Percentiles rank a stretch among this genome's conserved stretches.
Evolutionary conservation across 73 alveolate species (phyloP).

Genomic region (Paramecium tetraurelia): DNA sequence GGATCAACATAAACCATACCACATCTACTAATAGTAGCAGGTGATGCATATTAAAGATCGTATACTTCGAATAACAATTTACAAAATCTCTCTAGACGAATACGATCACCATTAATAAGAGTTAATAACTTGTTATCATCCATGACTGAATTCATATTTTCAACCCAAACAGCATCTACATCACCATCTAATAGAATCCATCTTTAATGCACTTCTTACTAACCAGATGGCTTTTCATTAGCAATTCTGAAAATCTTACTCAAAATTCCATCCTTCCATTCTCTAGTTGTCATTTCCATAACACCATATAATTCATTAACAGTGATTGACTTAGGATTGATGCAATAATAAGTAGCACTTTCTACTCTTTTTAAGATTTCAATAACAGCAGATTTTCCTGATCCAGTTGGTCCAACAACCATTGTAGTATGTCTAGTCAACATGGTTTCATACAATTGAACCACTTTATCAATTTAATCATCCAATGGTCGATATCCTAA

Average conservation of each 20-base stretch:
- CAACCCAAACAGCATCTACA: slow-evolving; percentile 99
- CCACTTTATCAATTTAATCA: slow-evolving; percentile 95
- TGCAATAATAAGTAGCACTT: slow-evolving; percentile 66
- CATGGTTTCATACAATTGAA: slow-evolving; percentile 99
- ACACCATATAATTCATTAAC: slow-evolving; percentile 72
- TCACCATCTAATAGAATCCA: slow-evolving; percentile 99
- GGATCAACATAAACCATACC: slow-evolving; percentile 99
- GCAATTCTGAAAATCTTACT: slow-evolving; percentile 60
- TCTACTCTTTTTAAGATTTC: slow-evolving; percentile 82
- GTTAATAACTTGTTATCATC: slow-evolving; percentile 98
- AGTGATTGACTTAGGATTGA: slow-evolving; percentile 91
- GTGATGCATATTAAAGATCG: slow-evolving; percentile 96
- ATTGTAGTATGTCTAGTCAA: slow-evolving; percentile 87
- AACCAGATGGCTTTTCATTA: slow-evolving; percentile 58
- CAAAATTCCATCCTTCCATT: slow-evolving; percentile 94
- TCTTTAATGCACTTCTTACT: slow-evolving; percentile 62
- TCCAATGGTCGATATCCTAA: slow-evolving; percentile 68
- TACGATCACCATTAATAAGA: slow-evolving; percentile 99
- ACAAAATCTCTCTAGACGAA: slow-evolving; percentile 93
- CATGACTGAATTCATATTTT: slow-evolving; percentile 99
- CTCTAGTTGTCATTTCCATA: slow-evolving; percentile 87
- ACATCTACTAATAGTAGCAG: slow-evolving; percentile 99
- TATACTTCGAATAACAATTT: slow-evolving; percentile 79
- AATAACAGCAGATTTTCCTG: slow-evolving; percentile 96
- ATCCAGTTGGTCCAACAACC: slow-evolving; percentile 99